These are phyloP conservation scores for Vicia sativa DNA, from an alignment of 306 rosid genomes.

Conservation along the genomic window DNA sequence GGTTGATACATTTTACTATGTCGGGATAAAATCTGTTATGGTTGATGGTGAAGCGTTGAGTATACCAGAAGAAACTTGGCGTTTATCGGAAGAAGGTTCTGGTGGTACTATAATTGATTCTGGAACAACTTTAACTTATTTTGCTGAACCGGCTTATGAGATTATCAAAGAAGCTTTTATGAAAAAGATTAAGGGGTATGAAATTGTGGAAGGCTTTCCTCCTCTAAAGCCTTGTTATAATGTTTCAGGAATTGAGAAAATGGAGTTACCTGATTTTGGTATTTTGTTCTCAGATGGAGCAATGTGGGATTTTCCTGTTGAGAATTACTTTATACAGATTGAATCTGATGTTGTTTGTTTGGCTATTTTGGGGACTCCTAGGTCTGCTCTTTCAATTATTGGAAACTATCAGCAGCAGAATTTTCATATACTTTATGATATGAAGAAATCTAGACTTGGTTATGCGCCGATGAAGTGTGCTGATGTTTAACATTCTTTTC, in stretches of 20 bases:
- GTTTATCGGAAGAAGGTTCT: slow-evolving; percentile 59
- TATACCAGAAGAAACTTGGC: slow-evolving; percentile 84
- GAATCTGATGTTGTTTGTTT: slow-evolving; percentile 74
- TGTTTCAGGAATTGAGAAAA: slow-evolving; percentile 75
- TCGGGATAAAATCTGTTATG: slow-evolving; percentile 66
- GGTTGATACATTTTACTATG: slow-evolving; percentile 87
- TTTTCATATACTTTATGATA: slow-evolving; percentile 82
- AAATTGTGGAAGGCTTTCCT: slow-evolving; percentile 58
- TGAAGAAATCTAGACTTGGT: slow-evolving; percentile 85
- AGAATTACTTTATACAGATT: slow-evolving; percentile 83
- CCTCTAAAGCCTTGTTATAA: slow-evolving; percentile 85
- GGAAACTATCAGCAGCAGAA: slow-evolving; percentile 99
- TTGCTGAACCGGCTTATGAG: slow-evolving; percentile 82
- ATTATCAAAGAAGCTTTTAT: slow-evolving; percentile 68
- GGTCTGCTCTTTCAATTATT: slow-evolving; percentile 74
- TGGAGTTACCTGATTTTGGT: slow-evolving; percentile 79
- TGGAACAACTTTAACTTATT: slow-evolving; percentile 91
- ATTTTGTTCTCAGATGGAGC: slow-evolving; percentile 80
- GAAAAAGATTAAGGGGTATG: slow-evolving; percentile 64
- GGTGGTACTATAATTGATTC: slow-evolving; percentile 98
- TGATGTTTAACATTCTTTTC: slow-evolving; percentile 55
- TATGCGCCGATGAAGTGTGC: slow-evolving; percentile 90
- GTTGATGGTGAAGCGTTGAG: slow-evolving; percentile 67
- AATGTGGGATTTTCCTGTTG: slow-evolving; percentile 87
- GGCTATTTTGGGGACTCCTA: slow-evolving; percentile 80